Evolutionary conservation across 192 early-diverging fungal genomes (phyloP), one percentile per base, ranked within the genome.

Genomic region (Ramicandelaber brevisporus): DNA sequence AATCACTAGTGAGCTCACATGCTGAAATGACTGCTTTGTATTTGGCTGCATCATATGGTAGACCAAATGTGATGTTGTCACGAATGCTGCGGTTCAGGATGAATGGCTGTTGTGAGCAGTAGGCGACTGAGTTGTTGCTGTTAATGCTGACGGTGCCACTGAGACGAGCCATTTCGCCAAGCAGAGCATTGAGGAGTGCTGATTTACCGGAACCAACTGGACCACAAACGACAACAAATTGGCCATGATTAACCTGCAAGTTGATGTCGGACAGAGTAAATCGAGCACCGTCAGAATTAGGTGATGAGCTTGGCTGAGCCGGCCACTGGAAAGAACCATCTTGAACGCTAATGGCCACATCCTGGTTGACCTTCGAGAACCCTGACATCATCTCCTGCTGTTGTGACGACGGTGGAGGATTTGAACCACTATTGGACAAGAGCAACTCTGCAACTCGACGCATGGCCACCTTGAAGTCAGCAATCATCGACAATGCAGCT

Each of bases 31-130:
- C 71, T 2, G 55, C 45, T 2, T 55, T 36, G 28, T 88, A 92
- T 19, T 51, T 44, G 10, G 47, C 49, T 20, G 43, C 38, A 19
- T 81, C 55, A 35, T 52, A 76, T 0, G 57, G 53, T 7, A 52
- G 44, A 0, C 73, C 57, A 65, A 84, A 81, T 14, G 63, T 33
- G 40, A 87, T 73, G 36, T 87, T 70, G 23, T 72, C 61, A 19
- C 63, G 64, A 26, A 66, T 53, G n/a, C 59, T 62, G 7, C 39
- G 64, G 30, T 58, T 66, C 30, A 45, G 62, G 22, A 64, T 40
- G 69, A 56, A 83, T 3, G 66, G 48, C 4, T 28, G 40, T 21
- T 61, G 57, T 0, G 53, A 37, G 3, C 64, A 53, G 41, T 63
- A 67, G 8, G 50, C 41, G 2, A 67, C 34, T 13, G 49, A 37